phyloP scores from a whole-genome alignment of 2,329 filamentous ascomycete genomes.

The Aspergillus eucalypticola region DNA sequence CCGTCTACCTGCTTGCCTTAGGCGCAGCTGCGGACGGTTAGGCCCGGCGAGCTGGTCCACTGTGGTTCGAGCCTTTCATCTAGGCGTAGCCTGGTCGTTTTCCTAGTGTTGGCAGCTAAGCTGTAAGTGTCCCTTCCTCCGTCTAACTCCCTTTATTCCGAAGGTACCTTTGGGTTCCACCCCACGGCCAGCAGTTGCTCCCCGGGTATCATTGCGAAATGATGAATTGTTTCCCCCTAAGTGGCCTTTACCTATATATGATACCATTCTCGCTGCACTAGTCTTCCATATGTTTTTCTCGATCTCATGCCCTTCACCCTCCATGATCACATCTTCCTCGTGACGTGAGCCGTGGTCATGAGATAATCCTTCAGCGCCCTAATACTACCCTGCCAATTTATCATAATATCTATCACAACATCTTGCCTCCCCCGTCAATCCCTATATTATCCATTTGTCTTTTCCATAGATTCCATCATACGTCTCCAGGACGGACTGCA shows the following conservation, averaged over 20 bases:
- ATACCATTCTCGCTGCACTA: neutral
- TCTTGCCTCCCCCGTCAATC: constrained; percentile 80
- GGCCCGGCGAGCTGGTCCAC: constrained; percentile 17
- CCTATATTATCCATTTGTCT: constrained; percentile 75
- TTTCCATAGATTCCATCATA: constrained; percentile 59
- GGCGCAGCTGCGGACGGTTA: constrained; percentile 16
- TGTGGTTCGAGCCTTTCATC: constrained; percentile 10
- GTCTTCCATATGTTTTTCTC: constrained; percentile 2
- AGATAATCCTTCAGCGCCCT: constrained; percentile 66
- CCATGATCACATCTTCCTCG: constrained; percentile 11
- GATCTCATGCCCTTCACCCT: constrained; percentile 2
- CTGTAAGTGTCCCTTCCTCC: constrained; percentile 1
- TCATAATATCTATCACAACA: constrained; percentile 90
- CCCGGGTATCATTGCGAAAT: neutral
- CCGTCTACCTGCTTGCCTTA: constrained; percentile 12
- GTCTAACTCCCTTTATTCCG: constrained; percentile 2
- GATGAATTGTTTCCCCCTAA: neutral
- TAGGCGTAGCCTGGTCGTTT: constrained; percentile 5
- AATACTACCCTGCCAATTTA: constrained; percentile 80
- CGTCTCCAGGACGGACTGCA: constrained; percentile 16
- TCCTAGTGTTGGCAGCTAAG: neutral
- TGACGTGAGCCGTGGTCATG: constrained; percentile 26
- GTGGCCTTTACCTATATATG: neutral
- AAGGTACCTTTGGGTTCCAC: constrained; percentile 1
- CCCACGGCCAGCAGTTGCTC: constrained; percentile 3